Conservation (phyloP, 306 rosid genomes). For the Prunus mongolica region DNA sequence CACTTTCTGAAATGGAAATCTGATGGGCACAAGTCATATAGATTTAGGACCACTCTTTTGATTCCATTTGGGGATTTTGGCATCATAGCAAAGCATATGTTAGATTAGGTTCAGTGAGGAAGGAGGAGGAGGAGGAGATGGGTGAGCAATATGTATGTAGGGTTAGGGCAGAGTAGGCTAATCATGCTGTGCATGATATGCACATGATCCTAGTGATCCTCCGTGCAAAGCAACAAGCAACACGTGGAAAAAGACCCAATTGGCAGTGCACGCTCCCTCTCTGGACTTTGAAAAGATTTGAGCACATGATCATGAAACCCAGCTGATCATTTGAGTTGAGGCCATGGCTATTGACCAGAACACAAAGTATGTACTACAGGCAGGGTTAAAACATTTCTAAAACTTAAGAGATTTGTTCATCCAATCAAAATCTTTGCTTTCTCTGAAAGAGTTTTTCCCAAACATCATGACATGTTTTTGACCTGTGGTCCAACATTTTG, state of each 20-base stretch:
- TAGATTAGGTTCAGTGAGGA: neutral
- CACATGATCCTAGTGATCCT: slow-evolving; percentile 61
- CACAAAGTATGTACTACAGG: neutral
- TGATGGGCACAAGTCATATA: neutral
- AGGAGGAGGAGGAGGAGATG: neutral
- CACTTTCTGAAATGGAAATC: neutral
- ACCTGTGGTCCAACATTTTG: slow-evolving; percentile 14
- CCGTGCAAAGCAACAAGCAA: slow-evolving; percentile 37
- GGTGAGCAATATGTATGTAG: neutral
- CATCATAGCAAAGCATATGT: slow-evolving; percentile 22
- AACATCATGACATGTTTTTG: neutral
- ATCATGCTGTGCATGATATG: slow-evolving; percentile 60
- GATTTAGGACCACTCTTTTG: slow-evolving; percentile 34
- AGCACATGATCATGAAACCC: neutral
- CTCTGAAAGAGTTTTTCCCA: neutral
- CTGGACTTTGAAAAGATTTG: neutral
- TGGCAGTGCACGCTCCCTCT: slow-evolving; percentile 11
- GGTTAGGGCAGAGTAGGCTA: slow-evolving; percentile 8
- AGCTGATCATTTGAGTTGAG: neutral
- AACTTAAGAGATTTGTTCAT: neutral
- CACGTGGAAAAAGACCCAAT: slow-evolving; percentile 25
- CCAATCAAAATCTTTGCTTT: neutral
- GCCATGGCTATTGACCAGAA: neutral
- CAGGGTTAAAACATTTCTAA: neutral
- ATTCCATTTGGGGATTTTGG: neutral